These are phyloP conservation scores for Backusella westeae DNA, from an alignment of 192 early-diverging fungal genomes.

Conservation along the genomic window DNA sequence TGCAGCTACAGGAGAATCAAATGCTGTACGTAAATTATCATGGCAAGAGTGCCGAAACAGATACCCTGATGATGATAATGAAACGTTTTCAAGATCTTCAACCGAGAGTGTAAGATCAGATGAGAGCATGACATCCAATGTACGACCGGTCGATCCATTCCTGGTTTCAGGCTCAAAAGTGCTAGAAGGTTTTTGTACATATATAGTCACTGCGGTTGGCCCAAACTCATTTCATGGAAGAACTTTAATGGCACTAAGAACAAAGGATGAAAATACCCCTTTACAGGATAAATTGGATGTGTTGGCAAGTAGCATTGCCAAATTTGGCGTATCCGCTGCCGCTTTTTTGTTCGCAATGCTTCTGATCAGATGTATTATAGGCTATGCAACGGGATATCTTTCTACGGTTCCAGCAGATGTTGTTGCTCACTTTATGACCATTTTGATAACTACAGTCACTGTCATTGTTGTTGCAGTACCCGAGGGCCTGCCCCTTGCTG, in stretches of 20 bases:
- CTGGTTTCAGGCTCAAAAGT: conserved; percentile 93
- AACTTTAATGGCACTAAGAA: conserved; percentile 82
- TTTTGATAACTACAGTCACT: conserved; percentile 90
- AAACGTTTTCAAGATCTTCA: background rate
- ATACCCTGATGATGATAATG: background rate
- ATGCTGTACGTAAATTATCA: conserved; percentile 77
- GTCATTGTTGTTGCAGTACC: conserved; percentile 99
- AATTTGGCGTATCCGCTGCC: conserved; percentile 81
- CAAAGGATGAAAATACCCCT: conserved; percentile 85
- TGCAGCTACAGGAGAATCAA: conserved; percentile 90
- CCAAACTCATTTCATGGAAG: conserved; percentile 85
- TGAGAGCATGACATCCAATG: background rate
- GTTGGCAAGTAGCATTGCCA: conserved; percentile 90
- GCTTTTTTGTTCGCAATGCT: conserved; percentile 83
- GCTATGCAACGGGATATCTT: conserved; percentile 26
- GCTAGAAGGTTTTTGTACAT: conserved; percentile 83
- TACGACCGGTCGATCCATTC: conserved; percentile 59
- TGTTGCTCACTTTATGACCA: conserved; percentile 63
- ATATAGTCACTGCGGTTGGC: conserved; percentile 87
- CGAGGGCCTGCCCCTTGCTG: conserved; percentile 97
- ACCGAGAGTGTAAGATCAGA: background rate
- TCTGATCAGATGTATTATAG: conserved; percentile 77
- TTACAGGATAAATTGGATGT: conserved; percentile 87
- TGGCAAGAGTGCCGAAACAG: conserved; percentile 45
- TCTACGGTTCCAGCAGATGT: conserved; percentile 37